Evolutionary conservation across 2,329 filamentous ascomycete genomes (phyloP).

Genomic region (Phialophora chinensis): DNA sequence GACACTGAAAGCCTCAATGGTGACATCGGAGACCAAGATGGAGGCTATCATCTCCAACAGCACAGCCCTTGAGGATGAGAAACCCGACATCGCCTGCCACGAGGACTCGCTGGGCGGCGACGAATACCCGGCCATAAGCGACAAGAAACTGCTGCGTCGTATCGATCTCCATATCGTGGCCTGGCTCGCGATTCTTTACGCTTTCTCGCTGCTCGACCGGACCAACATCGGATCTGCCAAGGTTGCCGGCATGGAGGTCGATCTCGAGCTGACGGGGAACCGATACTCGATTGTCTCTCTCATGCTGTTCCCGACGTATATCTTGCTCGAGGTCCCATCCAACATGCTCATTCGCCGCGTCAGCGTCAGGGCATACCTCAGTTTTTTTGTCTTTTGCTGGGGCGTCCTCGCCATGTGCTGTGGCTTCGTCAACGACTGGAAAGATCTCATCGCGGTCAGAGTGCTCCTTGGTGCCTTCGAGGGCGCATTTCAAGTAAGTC

Average conservation of each 20-base stretch:
- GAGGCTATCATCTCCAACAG: background rate
- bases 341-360: slow-evolving; percentile 25
- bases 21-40: background rate
- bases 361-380: slow-evolving; percentile 17
- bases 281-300: slow-evolving; percentile 18
- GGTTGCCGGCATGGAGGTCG: slow-evolving; percentile 45
- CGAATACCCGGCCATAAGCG: slow-evolving; percentile 14
- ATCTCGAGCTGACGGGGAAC: slow-evolving; percentile 43
- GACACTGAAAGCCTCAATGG: background rate
- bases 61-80: background rate
- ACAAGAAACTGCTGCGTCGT: slow-evolving; percentile 53
- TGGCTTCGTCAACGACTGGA: slow-evolving; percentile 17
- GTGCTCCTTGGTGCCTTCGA: slow-evolving; percentile 22
- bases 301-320: slow-evolving; percentile 40
- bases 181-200: slow-evolving; percentile 40
- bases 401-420: slow-evolving; percentile 18
- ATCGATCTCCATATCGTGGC: slow-evolving; percentile 45
- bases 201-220: slow-evolving; percentile 52
- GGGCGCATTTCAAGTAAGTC: slow-evolving; percentile 45
- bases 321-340: slow-evolving; percentile 22
- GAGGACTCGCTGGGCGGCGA: background rate
- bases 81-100: background rate
- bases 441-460: slow-evolving; percentile 5
- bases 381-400: slow-evolving; percentile 22
- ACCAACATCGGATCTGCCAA: slow-evolving; percentile 51